A percentile compares a stretch with the other conserved stretches of the same genome.
Evolutionary conservation across 116 monocot genomes (phyloP).

Genomic region (Thalassia testudinum): DNA sequence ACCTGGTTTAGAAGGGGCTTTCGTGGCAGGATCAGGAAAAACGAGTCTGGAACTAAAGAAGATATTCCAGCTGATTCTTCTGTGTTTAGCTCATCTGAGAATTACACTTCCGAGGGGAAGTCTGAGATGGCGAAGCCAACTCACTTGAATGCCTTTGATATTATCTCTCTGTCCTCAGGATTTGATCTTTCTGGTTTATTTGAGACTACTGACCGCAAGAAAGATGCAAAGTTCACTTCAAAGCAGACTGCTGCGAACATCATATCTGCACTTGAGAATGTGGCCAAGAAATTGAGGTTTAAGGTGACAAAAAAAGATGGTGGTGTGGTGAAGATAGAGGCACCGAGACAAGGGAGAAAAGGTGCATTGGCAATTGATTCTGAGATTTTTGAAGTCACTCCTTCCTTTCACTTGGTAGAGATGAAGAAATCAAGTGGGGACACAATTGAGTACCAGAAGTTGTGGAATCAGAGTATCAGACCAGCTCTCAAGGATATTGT

Average conservation of each 20-base stretch:
- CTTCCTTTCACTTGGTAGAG: slow-evolving; percentile 69
- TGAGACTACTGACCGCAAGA: slow-evolving; percentile 17
- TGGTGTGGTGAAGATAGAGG: slow-evolving; percentile 57
- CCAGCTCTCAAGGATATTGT: slow-evolving; percentile 76
- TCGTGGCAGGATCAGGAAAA: neutral
- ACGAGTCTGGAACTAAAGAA: neutral
- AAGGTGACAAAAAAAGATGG: slow-evolving; percentile 66
- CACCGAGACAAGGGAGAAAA: slow-evolving; percentile 39
- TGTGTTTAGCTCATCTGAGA: neutral
- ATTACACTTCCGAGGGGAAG: slow-evolving; percentile 3
- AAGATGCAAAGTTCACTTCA: slow-evolving; percentile 55
- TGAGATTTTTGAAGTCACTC: slow-evolving; percentile 72
- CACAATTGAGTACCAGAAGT: slow-evolving; percentile 59
- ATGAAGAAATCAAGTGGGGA: slow-evolving; percentile 60
- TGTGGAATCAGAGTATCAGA: slow-evolving; percentile 47
- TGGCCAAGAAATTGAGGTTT: slow-evolving; percentile 40
- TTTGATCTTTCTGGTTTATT: slow-evolving; percentile 81
- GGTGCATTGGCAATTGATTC: slow-evolving; percentile 53
- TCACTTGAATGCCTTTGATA: slow-evolving; percentile 80
- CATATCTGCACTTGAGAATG: slow-evolving; percentile 48
- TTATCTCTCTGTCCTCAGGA: slow-evolving; percentile 70
- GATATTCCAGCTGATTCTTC: slow-evolving; percentile 1
- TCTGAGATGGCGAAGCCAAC: slow-evolving; percentile 12
- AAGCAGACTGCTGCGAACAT: slow-evolving; percentile 34
- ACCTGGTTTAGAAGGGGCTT: slow-evolving; percentile 50